These are phyloP conservation scores for Emydomyces testavorans DNA, from an alignment of 2,329 filamentous ascomycete species.

Conservation along the genomic window DNA sequence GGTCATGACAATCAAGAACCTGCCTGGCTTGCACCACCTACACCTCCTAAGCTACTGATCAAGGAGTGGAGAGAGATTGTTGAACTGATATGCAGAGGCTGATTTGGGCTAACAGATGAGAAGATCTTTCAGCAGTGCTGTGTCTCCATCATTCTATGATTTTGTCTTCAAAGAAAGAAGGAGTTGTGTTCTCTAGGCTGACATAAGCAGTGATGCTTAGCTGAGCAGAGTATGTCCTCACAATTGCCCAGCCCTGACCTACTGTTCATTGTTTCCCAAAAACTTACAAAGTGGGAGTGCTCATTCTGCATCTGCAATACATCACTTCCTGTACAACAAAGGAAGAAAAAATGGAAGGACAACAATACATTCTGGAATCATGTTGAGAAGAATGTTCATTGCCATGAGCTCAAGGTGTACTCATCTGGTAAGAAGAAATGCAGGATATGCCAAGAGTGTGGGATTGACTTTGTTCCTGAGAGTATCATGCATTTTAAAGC, in stretches of 20 bases:
- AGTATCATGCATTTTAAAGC: constrained; percentile 3
- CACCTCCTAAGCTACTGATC: constrained; percentile 11
- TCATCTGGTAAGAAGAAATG: constrained; percentile 6
- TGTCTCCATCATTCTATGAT: too few relatives aligned
- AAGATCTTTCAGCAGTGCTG: too few relatives aligned
- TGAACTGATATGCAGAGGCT: too few relatives aligned
- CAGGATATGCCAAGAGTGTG: neutral
- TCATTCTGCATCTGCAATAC: constrained; percentile 15
- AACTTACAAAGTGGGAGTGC: constrained; percentile 13
- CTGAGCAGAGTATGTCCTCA: too few relatives aligned
- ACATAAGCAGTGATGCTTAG: too few relatives aligned
- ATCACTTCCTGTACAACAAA: constrained; percentile 6
- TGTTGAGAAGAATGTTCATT: constrained; percentile 15
- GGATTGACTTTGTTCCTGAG: neutral
- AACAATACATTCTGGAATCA: constrained; percentile 18
- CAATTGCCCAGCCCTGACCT: too few relatives aligned
- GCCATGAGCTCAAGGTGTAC: constrained; percentile 15
- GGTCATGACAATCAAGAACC: neutral
- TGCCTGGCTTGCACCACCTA: neutral
- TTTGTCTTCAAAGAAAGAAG: too few relatives aligned
- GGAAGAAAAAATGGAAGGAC: constrained; percentile 14
- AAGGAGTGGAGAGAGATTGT: constrained; percentile 14
- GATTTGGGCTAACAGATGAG: too few relatives aligned
- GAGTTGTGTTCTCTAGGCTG: too few relatives aligned
- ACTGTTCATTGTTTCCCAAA: too few relatives aligned